A percentile compares a stretch with the other conserved stretches of the same genome.
Conservation (phyloP, 208 protist species). For the Trypanosoma congolense region DNA sequence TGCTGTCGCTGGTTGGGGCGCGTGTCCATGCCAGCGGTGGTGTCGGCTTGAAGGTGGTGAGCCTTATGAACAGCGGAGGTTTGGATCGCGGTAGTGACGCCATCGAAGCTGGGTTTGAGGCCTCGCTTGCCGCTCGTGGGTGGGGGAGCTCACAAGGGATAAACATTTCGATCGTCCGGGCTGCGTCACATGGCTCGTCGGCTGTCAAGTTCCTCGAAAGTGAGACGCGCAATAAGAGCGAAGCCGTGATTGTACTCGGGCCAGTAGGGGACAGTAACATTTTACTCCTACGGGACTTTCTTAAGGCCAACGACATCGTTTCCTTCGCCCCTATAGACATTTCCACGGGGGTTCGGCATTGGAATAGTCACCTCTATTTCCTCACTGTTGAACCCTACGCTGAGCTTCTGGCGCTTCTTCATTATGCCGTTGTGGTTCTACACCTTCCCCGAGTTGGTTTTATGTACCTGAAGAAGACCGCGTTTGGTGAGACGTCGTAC, state of each 20-base stretch:
- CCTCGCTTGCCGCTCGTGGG: not conserved
- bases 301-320: conserved; percentile 1
- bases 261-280: not conserved
- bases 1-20: too few relatives aligned
- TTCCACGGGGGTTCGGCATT: not conserved
- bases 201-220: not conserved
- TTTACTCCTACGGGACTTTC: not conserved
- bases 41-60: not conserved
- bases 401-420: conserved; percentile 6
- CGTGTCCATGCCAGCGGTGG: too few relatives aligned
- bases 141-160: not conserved
- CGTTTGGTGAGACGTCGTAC: not conserved
- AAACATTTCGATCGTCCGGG: not conserved
- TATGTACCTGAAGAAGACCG: conserved; percentile 3
- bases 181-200: not conserved
- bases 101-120: not conserved
- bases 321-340: not conserved
- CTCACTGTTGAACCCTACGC: not conserved
- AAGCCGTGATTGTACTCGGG: not conserved
- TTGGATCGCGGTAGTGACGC: not conserved
- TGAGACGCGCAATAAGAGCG: not conserved
- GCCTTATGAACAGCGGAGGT: not conserved
- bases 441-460: conserved; percentile 2
- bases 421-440: not conserved
- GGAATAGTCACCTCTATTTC: conserved; percentile 3